These are phyloP conservation scores for Gossypium rotundifolium DNA, from an alignment of 345 rosid genomes.

Conservation along the genomic window DNA sequence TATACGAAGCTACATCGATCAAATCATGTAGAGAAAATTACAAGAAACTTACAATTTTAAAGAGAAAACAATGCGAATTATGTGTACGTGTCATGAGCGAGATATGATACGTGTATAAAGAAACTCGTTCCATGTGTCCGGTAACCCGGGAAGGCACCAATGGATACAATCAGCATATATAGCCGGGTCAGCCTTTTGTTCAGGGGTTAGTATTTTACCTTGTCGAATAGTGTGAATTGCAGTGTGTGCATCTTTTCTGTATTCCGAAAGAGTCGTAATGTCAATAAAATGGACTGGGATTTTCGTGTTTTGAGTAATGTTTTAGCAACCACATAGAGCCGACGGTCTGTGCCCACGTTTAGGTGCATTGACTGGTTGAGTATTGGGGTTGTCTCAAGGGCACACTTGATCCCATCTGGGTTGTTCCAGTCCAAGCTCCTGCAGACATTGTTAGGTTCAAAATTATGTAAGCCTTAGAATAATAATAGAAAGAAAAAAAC, in stretches of 20 bases:
- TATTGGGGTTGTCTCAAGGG: conserved; percentile 63
- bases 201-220: conserved; percentile 69
- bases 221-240: conserved; percentile 73
- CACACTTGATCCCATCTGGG: conserved; percentile 80
- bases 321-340: conserved; percentile 44
- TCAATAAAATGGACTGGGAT: conserved; percentile 57
- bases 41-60: conserved; percentile 1
- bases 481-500: no score
- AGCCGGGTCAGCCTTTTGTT: conserved; percentile 71
- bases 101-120: conserved; percentile 67
- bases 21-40: conserved; percentile 1
- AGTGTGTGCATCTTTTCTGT: conserved; percentile 89
- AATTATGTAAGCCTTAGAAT: neutral
- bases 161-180: conserved; percentile 93
- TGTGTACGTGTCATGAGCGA: conserved; percentile 38
- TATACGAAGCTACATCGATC: neutral
- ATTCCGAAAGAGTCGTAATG: conserved; percentile 72
- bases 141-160: conserved; percentile 96
- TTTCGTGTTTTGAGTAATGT: conserved; percentile 46
- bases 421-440: conserved; percentile 92
- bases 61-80: neutral
- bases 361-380: conserved; percentile 44
- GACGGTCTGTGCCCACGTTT: conserved; percentile 69
- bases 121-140: conserved; percentile 93
- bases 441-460: neutral